Percentiles rank a stretch among this genome's conserved stretches.
Evolutionary conservation across 2,329 filamentous ascomycete species (phyloP).

Genomic region (Neobulgaria alba): DNA sequence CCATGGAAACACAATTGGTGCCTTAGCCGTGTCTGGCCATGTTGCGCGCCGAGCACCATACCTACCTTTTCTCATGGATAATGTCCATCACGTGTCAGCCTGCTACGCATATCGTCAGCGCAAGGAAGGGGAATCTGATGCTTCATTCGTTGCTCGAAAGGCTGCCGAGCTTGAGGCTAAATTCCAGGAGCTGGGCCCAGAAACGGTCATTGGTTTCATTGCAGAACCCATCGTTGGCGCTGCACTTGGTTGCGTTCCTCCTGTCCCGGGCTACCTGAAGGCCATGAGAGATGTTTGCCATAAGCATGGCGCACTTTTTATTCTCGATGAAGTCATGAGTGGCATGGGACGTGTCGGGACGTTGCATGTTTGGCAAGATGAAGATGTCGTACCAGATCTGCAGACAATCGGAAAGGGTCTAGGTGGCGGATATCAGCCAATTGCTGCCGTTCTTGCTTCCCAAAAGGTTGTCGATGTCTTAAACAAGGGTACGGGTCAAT

Average conservation of each 20-base stretch:
- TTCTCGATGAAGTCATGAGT: constrained; percentile 67
- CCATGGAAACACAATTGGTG: constrained; percentile 60
- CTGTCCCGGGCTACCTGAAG: constrained; percentile 58
- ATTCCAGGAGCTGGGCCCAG: constrained; percentile 50
- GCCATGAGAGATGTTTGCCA: constrained; percentile 62
- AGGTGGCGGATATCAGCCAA: constrained; percentile 52
- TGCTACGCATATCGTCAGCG: constrained; percentile 57
- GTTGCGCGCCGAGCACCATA: constrained; percentile 49
- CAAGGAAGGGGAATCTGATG: constrained; percentile 39
- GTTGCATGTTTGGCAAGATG: constrained; percentile 47
- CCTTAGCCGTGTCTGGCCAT: constrained; percentile 52
- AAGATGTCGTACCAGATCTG: constrained; percentile 50
- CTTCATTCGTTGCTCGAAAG: constrained; percentile 47
- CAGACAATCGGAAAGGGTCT: constrained; percentile 60
- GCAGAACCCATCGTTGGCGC: constrained; percentile 61
- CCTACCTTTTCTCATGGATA: constrained; percentile 44
- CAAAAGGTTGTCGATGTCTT: constrained; percentile 39
- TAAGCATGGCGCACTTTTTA: constrained; percentile 63
- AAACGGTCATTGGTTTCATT: constrained; percentile 58
- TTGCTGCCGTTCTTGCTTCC: constrained; percentile 51
- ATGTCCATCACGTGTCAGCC: constrained; percentile 49
- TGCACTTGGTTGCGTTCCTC: constrained; percentile 59
- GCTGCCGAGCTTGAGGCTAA: constrained; percentile 53
- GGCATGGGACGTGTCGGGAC: constrained; percentile 45
- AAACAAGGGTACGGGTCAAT: constrained; percentile 20